These are phyloP conservation scores for Geotrichum restrictum DNA, from an alignment of 1,139 yeast genomes.

Conservation along the genomic window DNA sequence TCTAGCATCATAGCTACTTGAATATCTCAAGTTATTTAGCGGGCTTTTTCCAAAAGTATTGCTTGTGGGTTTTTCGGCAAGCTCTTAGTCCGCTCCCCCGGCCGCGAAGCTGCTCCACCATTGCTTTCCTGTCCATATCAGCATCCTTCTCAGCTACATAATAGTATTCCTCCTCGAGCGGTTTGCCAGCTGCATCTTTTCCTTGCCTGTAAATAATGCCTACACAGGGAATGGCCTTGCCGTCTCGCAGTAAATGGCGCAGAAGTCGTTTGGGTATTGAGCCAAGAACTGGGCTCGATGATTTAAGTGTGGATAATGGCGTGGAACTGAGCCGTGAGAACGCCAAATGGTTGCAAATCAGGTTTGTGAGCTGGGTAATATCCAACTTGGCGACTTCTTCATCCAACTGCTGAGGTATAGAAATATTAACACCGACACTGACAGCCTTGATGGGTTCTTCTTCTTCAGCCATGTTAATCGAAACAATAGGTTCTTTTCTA, in stretches of 20 bases:
- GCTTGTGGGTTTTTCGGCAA: slow-evolving; percentile 92
- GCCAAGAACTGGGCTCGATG: slow-evolving; percentile 40
- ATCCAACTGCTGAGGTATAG: background rate
- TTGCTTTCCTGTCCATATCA: slow-evolving; percentile 61
- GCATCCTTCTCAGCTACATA: slow-evolving; percentile 79
- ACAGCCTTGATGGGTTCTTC: background rate
- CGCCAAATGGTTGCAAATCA: slow-evolving; percentile 79
- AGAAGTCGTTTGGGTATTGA: background rate
- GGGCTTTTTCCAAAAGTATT: slow-evolving; percentile 39
- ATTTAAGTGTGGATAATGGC: slow-evolving; percentile 65
- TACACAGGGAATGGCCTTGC: slow-evolving; percentile 50
- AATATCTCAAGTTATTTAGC: slow-evolving; percentile 3
- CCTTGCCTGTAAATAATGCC: slow-evolving; percentile 89
- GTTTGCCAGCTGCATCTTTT: slow-evolving; percentile 94
- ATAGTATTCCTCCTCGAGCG: slow-evolving; percentile 87
- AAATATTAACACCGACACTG: background rate
- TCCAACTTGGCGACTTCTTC: background rate
- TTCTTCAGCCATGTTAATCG: too few relatives aligned
- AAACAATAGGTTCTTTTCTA: too few relatives aligned
- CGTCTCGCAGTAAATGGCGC: background rate
- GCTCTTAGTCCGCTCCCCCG: slow-evolving; percentile 64
- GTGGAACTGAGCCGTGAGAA: slow-evolving; percentile 84
- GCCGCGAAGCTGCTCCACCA: slow-evolving; percentile 70
- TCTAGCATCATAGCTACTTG: too few relatives aligned
- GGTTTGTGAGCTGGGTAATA: background rate